Evolutionary conservation across 139 green algal genomes (phyloP), one percentile per base, ranked within the genome.

Genomic region (Coelastrella sp.): DNA sequence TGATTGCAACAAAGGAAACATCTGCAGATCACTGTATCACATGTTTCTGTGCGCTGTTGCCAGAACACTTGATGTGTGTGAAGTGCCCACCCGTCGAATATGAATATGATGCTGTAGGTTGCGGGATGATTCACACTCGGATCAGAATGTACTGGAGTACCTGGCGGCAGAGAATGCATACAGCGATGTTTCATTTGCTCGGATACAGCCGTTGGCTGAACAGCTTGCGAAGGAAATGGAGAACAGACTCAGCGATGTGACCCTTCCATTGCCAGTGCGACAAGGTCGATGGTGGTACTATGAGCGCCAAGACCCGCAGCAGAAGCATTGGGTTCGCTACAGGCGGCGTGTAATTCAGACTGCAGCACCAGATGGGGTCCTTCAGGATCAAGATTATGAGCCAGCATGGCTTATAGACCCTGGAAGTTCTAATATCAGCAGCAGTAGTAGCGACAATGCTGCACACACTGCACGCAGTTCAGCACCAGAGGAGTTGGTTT

Each of bases 161-260:
- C 63, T 85, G 32, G 62, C 43, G 37, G 79, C 79, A 27, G 79
- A 85, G n/a, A 85, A 85, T 40, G 50, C 63, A 4, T 85, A 85
- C 64, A 59, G 30, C 15, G 48, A 78, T 59, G 64, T 43, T 27
- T 21, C 32, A 8, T 51, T 79, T 51, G 17, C n/a, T 27, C 63
- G 37, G 41, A 34, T 85, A 64, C 45, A 62, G 41, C 79, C 63
- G 4, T 30, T 85, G 21, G 45, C 64, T 25, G 43, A 35, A 13
- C 4, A 62, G 34, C 79, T 85, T 50, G 64, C 66, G 11, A 71
- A 21, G 11, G 79, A 85, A 48, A 85, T 85, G 79, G 79, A 79
- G 45, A 27, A 41, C 32, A 57, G 63, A 15, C 45, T 85, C 64
- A 67, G 37, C 57, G 35, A 72, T 25, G n/a, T 23, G 11, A 73